Conservation (phyloP, 345 rosid species). For the Carallia brachiata region DNA sequence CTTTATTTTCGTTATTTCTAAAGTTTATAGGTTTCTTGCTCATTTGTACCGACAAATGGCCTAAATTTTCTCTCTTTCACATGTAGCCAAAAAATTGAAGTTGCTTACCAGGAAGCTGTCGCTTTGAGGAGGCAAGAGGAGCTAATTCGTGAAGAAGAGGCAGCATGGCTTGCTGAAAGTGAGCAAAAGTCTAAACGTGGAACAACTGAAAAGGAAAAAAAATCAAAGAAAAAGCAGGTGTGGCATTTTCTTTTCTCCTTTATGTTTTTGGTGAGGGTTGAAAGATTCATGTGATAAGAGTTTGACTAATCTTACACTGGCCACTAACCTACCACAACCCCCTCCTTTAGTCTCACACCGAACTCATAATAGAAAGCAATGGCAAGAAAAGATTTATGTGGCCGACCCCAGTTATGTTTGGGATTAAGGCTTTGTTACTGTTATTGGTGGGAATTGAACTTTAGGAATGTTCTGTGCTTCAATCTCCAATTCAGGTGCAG, state of each 20-base stretch:
- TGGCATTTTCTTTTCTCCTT: not conserved
- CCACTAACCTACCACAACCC: no score
- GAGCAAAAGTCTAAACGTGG: conserved; percentile 84
- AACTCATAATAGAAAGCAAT: no score
- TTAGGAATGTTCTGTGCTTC: not conserved
- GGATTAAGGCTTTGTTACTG: no score
- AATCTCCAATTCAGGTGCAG: not conserved
- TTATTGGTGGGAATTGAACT: not conserved
- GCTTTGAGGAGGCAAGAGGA: conserved; percentile 92
- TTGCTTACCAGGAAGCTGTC: conserved; percentile 90
- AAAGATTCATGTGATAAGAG: not conserved
- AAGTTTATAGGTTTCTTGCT: not conserved
- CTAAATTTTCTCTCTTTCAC: conserved; percentile 15
- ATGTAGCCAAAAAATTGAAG: conserved; percentile 81
- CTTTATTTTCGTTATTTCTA: not conserved
- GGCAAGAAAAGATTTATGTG: no score
- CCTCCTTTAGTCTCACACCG: no score
- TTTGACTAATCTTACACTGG: not conserved
- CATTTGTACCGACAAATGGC: not conserved
- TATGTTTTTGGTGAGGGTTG: not conserved
- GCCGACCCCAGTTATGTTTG: no score
- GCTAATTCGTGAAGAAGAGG: conserved; percentile 96
- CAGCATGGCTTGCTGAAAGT: conserved; percentile 69
- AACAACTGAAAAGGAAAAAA: conserved; percentile 68
- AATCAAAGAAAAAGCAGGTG: conserved; percentile 92